phyloP scores from a whole-genome alignment of 345 rosid species.

The Eucalyptus cloeziana region DNA sequence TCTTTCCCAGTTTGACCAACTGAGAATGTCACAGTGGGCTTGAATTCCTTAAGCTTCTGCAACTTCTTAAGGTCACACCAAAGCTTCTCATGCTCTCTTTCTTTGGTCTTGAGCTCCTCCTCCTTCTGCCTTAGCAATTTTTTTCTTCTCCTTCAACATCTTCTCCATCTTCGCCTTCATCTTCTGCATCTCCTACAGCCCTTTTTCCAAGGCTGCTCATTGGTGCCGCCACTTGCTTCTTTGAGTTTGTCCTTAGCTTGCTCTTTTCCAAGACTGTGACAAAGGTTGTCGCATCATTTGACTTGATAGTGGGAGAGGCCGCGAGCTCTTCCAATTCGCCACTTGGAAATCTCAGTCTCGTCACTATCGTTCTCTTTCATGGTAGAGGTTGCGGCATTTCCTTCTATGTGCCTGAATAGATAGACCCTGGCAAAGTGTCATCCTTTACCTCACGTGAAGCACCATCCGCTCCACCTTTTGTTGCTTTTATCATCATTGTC shows the following conservation, averaged over 20 bases:
- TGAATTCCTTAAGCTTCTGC: conserved; percentile 77
- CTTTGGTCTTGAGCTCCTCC: conserved; percentile 48
- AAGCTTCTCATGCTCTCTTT: conserved; percentile 54
- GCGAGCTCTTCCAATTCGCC: not conserved
- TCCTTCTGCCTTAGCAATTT: conserved; percentile 51
- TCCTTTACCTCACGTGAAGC: not conserved
- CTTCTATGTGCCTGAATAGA: not conserved
- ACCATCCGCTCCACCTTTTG: not conserved
- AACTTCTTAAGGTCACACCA: not conserved
- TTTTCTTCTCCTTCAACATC: conserved; percentile 57
- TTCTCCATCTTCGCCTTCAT: conserved; percentile 41
- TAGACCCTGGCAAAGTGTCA: not conserved
- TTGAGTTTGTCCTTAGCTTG: conserved; percentile 7
- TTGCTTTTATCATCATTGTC: not conserved
- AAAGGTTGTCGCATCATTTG: not conserved
- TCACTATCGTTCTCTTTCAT: not conserved
- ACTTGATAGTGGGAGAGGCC: not conserved
- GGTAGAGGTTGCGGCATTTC: not conserved
- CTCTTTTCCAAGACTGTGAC: not conserved
- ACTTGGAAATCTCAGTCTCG: not conserved
- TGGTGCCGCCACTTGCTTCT: conserved; percentile 17
- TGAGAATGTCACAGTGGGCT: conserved; percentile 51
- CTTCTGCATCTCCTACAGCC: conserved; percentile 37
- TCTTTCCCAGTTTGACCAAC: conserved; percentile 40
- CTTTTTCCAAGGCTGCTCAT: conserved; percentile 52